Conservation (phyloP, 2,329 filamentous ascomycete genomes). For the Neophaeococcomyces aloes region DNA sequence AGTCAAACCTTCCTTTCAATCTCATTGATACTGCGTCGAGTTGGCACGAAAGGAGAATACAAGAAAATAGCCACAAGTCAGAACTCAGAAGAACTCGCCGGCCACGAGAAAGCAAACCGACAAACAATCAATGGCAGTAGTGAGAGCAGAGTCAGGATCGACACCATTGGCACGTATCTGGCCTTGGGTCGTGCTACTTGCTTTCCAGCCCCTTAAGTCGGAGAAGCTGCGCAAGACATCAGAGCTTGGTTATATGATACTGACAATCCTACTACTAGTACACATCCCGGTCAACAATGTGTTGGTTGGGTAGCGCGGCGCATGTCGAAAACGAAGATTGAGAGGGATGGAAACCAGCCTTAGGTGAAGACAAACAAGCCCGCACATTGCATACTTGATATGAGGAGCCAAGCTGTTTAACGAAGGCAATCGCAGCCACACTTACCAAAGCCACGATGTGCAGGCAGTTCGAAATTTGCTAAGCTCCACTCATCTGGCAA, state of each 20-base stretch:
- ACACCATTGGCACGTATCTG: too few relatives aligned
- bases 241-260: background rate
- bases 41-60: background rate
- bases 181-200: too few relatives aligned
- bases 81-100: background rate
- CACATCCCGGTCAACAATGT: slow-evolving; percentile 43
- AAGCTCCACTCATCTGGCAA: too few relatives aligned
- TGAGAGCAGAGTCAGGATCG: too few relatives aligned
- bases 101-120: background rate
- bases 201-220: background rate
- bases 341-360: background rate
- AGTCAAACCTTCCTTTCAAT: slow-evolving; percentile 19
- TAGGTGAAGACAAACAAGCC: background rate
- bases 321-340: background rate
- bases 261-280: slow-evolving; percentile 25
- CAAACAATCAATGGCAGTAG: background rate
- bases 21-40: background rate
- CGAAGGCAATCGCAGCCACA: too few relatives aligned
- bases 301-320: slow-evolving; percentile 33
- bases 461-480: too few relatives aligned
- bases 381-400: too few relatives aligned
- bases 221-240: background rate
- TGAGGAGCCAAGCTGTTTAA: too few relatives aligned
- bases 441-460: too few relatives aligned
- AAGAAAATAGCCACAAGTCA: background rate